Evolutionary conservation across 148 eudicot genomes (phyloP).

Genomic region (Camellia japonica): DNA sequence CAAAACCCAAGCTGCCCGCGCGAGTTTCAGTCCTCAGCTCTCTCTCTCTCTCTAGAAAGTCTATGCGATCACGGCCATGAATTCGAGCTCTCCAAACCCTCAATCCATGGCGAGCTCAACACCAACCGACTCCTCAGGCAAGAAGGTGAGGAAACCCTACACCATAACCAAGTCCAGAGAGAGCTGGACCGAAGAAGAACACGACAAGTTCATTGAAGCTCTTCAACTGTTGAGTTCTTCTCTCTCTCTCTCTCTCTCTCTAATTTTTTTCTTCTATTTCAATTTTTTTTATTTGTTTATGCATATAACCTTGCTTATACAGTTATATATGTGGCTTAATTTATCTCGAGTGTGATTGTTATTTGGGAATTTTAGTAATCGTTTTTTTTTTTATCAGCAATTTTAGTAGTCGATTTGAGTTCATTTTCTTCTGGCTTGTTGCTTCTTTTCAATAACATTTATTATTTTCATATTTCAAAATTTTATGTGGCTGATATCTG

Average conservation of each 20-base stretch:
- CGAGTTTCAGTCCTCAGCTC: background rate
- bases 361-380: too few species aligned
- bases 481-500: too few species aligned
- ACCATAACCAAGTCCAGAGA: slow-evolving; percentile 68
- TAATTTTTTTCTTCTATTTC: too few species aligned
- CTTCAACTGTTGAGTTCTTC: slow-evolving; percentile 37
- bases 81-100: slow-evolving; percentile 8
- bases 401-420: too few species aligned
- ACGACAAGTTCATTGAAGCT: slow-evolving; percentile 71
- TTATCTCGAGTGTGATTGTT: too few species aligned
- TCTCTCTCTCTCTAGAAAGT: slow-evolving; percentile 1
- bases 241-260: background rate
- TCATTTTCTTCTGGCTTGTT: too few species aligned
- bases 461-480: too few species aligned
- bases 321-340: too few species aligned
- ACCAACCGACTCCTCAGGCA: slow-evolving; percentile 30
- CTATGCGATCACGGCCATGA: slow-evolving; percentile 12
- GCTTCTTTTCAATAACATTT: too few species aligned
- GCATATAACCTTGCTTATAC: too few species aligned
- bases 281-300: too few species aligned
- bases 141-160: slow-evolving; percentile 61
- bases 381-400: too few species aligned
- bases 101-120: slow-evolving; percentile 20
- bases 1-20: background rate
- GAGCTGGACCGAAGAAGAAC: slow-evolving; percentile 73